Evolutionary conservation across 306 rosid species (phyloP).

Genomic region (Quercus wislizeni): DNA sequence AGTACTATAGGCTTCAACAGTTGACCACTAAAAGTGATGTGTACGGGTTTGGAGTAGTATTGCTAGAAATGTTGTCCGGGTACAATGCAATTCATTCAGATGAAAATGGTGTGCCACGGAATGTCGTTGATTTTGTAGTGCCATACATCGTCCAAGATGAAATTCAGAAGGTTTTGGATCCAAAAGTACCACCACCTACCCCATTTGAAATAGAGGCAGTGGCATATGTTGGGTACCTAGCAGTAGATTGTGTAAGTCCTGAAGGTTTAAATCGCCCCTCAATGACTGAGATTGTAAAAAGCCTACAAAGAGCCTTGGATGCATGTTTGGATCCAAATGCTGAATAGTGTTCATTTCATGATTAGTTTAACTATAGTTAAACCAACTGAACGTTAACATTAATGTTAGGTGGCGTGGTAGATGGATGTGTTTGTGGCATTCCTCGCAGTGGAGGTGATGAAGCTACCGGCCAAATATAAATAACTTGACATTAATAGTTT

Average conservation of each 20-base stretch:
- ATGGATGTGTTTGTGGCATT: too few relatives aligned
- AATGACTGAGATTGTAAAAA: slow-evolving; percentile 53
- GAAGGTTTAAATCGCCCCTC: slow-evolving; percentile 66
- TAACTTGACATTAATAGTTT: too few relatives aligned
- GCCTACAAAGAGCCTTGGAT: too few relatives aligned
- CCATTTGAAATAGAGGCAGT: slow-evolving; percentile 13
- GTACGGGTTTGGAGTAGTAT: slow-evolving; percentile 75
- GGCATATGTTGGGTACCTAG: slow-evolving; percentile 68
- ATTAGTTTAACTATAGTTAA: too few relatives aligned
- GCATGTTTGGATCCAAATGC: too few relatives aligned
- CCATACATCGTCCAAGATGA: slow-evolving; percentile 37
- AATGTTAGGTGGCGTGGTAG: too few relatives aligned
- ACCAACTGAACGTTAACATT: too few relatives aligned
- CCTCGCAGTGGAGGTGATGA: too few relatives aligned
- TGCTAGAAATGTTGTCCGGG: slow-evolving; percentile 65
- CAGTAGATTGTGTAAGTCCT: slow-evolving; percentile 61
- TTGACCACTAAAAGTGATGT: slow-evolving; percentile 80
- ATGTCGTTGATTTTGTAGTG: slow-evolving; percentile 70
- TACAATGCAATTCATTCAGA: slow-evolving; percentile 61
- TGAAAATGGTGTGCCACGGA: slow-evolving; percentile 64
- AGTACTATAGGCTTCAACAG: slow-evolving; percentile 66
- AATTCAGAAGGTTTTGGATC: too few relatives aligned
- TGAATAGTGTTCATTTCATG: too few relatives aligned
- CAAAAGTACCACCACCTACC: too few relatives aligned
- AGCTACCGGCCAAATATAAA: too few relatives aligned